Percentiles rank a stretch among this genome's conserved stretches.
Conservation (phyloP, 2,329 filamentous ascomycete species). For the Penicillium sp. region DNA sequence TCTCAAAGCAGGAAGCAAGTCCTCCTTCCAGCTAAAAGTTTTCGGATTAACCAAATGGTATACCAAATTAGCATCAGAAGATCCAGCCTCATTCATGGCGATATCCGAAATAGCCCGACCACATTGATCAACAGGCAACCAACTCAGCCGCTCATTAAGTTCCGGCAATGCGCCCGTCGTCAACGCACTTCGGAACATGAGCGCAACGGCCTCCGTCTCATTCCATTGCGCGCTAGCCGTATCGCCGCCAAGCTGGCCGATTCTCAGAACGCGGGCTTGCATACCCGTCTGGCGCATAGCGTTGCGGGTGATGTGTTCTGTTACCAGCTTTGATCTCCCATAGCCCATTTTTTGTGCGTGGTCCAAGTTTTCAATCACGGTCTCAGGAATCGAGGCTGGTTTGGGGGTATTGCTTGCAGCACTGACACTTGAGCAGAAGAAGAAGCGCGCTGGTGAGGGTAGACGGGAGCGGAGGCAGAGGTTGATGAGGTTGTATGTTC, state of each 20-base stretch:
- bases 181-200: conserved; percentile 52
- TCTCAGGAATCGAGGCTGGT: conserved; percentile 38
- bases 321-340: conserved; percentile 42
- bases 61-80: conserved; percentile 32
- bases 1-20: conserved; percentile 36
- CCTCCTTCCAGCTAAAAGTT: conserved; percentile 37
- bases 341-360: conserved; percentile 49
- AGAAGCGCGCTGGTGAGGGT: conserved; percentile 41
- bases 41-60: conserved; percentile 56
- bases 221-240: conserved; percentile 28
- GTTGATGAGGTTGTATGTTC: conserved; percentile 48
- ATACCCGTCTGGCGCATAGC: conserved; percentile 28
- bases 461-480: conserved; percentile 39
- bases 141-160: conserved; percentile 46
- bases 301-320: conserved; percentile 38
- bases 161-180: conserved; percentile 49
- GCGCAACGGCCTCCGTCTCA: conserved; percentile 46
- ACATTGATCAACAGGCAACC: conserved; percentile 48
- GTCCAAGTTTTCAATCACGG: conserved; percentile 33
- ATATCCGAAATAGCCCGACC: conserved; percentile 37
- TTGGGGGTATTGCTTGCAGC: conserved; percentile 40
- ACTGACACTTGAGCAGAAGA: conserved; percentile 55
- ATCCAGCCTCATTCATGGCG: conserved; percentile 29
- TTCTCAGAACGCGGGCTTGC: conserved; percentile 34
- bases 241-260: conserved; percentile 41